A percentile compares a stretch with the other conserved stretches of the same genome.
Evolutionary conservation across 148 eudicot species (phyloP).

Genomic region (Amaranthus palmeri): DNA sequence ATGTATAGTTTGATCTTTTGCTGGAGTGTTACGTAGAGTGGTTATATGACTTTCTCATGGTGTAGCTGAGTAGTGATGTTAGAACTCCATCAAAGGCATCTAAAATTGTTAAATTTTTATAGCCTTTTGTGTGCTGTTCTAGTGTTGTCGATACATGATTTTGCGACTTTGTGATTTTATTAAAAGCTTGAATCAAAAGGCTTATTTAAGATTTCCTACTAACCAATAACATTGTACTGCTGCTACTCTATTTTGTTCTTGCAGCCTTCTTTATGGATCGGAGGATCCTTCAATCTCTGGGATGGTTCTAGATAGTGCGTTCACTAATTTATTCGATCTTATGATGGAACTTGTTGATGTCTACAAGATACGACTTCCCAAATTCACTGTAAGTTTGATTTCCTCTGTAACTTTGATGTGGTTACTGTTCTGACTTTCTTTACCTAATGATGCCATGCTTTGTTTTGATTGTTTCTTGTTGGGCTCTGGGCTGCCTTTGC

Average conservation of each 20-base stretch:
- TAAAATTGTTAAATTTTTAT: background rate
- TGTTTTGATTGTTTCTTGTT: background rate
- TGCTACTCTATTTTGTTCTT: constrained; percentile 16
- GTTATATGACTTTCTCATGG: background rate
- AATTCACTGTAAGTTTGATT: constrained; percentile 62
- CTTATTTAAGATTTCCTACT: background rate
- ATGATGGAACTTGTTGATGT: constrained; percentile 95
- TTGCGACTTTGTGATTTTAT: background rate
- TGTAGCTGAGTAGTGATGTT: background rate
- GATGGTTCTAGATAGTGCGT: constrained; percentile 89
- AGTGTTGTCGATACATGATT: background rate
- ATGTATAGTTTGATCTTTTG: background rate
- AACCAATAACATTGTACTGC: background rate
- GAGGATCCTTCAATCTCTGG: constrained; percentile 93
- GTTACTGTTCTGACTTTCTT: background rate
- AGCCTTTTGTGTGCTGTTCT: background rate
- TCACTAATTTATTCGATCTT: constrained; percentile 78
- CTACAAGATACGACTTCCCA: constrained; percentile 86
- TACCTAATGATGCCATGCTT: background rate
- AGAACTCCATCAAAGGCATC: background rate
- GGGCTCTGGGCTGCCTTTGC: background rate
- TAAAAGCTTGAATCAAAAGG: background rate
- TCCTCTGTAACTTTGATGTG: constrained; percentile 11
- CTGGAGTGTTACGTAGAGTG: background rate
- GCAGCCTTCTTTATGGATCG: constrained; percentile 92